Conservation (phyloP, 2,329 filamentous ascomycete genomes). For the Aureobasidium melanogenum region DNA sequence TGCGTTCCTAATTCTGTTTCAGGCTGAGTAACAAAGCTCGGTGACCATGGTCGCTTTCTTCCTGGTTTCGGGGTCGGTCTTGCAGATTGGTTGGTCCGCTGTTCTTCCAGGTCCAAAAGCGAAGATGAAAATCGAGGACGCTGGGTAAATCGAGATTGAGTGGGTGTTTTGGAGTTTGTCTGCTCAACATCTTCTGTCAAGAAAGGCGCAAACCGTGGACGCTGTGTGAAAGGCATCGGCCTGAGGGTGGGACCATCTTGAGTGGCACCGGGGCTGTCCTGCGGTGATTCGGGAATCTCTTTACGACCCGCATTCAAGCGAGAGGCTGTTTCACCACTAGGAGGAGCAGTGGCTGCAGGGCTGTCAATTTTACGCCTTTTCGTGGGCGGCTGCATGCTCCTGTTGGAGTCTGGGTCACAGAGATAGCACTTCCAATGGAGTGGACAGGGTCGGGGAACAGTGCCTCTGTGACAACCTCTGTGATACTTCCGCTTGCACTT, state of each 20-base stretch:
- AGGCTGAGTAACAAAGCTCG: background rate
- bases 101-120: background rate
- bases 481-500: conserved; percentile 28
- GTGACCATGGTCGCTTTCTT: background rate
- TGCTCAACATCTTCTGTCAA: background rate
- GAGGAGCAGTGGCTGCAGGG: background rate
- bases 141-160: background rate
- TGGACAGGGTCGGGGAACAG: background rate
- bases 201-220: background rate
- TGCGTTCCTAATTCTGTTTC: background rate
- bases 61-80: background rate
- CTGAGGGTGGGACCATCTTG: background rate
- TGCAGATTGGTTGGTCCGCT: background rate
- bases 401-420: background rate
- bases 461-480: conserved; percentile 26
- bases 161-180: no score
- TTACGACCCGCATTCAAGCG: background rate
- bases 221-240: background rate
- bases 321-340: background rate
- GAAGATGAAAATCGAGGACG: background rate
- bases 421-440: background rate
- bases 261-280: background rate
- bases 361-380: background rate
- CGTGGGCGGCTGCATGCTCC: background rate
- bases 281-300: conserved; percentile 2